Conservation (phyloP, 495 filamentous ascomycete species). For the Penicillium cataractarum region DNA sequence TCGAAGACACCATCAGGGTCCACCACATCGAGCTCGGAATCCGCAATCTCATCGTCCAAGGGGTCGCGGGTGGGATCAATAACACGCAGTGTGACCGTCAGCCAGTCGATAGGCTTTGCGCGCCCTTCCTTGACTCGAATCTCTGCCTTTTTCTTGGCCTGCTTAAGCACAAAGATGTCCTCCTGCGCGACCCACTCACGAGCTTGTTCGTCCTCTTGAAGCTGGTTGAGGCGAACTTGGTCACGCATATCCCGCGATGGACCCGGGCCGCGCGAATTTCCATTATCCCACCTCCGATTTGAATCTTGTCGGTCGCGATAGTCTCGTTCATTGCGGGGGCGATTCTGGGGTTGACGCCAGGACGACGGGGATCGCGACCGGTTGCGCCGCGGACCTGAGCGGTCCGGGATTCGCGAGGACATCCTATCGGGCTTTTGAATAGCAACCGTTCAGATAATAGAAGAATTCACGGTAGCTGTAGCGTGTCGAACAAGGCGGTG, state of each 20-base stretch:
- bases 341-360: constrained; percentile 45
- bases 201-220: constrained; percentile 76
- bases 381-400: constrained; percentile 38
- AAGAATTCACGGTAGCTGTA: constrained; percentile 1
- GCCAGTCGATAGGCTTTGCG: constrained; percentile 92
- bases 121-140: constrained; percentile 93
- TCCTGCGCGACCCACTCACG: constrained; percentile 89
- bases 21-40: constrained; percentile 76
- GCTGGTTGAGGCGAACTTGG: constrained; percentile 59
- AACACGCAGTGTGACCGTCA: constrained; percentile 86
- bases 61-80: constrained; percentile 78
- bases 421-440: constrained; percentile 16
- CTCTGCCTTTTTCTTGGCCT: constrained; percentile 97
- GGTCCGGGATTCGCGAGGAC: constrained; percentile 39
- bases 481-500: constrained; percentile 1
- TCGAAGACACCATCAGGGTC: constrained; percentile 84
- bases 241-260: constrained; percentile 45
- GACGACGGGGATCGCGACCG: constrained; percentile 50
- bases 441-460: too few species aligned
- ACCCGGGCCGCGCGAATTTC: constrained; percentile 28
- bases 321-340: constrained; percentile 38
- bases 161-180: constrained; percentile 93
- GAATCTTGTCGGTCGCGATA: constrained; percentile 31
- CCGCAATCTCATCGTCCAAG: constrained; percentile 82
- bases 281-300: constrained; percentile 26